Evolutionary conservation across 1,284 basidiomycete species (phyloP), one percentile per base, ranked within the genome.

Genomic region (Inonotus hispidus): DNA sequence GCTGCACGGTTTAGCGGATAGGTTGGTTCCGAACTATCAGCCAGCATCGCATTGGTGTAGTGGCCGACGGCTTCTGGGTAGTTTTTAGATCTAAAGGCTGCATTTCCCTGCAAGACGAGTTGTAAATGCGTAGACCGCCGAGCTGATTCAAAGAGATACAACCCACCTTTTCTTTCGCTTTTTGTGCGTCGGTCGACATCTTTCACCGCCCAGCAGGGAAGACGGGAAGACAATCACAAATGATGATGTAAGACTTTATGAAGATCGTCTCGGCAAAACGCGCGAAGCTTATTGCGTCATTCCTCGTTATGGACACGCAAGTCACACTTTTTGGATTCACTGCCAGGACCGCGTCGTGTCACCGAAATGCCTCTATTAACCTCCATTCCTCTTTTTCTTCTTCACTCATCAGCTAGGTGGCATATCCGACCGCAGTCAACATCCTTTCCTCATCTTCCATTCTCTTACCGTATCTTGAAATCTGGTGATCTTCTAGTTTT

Each of bases 1-100:
- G 89, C 88, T 10, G 89, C 88, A 45, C 91, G 83, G 70, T 93
- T 93, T 55, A 93, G 76, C 38, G 85, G 82, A 66, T 84, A 87
- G 0, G 88, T 90, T 27, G 79, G 74, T 66, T 91, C 87, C 0
- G 71, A 75, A 8, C 76, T 71, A 71, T 93, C 84, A 1, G 83
- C 81, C 29, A 88, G 69, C 59, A 88, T 83, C 2, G 91, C 92
- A 2, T 82, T 74, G 41, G 85, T 85, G 72, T 93, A 93, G 70
- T 90, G 84, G 0, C 88, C 82, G 50, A 86, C 71, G 0, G 84
- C 82, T 21, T 74, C 72, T 14, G 78, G 74, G 67, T 74, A 84
- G 65, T 85, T 76, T 4, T 74, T 80, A 1, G 72, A 69, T 66
- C 81, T 82, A 75, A 86, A 87, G 7, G 83, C 79, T 25, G 72